Conservation (phyloP, 2,329 filamentous ascomycete genomes). For the Fusarium sublunatum region DNA sequence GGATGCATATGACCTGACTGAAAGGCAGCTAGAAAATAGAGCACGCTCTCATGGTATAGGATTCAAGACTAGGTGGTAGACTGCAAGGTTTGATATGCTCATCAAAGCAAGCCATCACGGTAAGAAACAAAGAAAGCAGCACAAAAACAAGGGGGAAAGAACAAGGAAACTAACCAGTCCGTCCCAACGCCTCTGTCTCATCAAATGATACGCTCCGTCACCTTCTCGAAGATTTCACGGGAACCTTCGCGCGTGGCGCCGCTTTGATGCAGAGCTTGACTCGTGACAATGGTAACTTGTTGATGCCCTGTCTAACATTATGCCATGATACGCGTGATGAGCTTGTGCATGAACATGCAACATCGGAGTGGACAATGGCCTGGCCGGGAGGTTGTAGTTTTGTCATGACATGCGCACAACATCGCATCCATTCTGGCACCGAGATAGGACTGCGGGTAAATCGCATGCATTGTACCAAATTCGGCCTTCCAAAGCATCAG, state of each 20-base stretch:
- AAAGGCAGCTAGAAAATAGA: constrained; percentile 36
- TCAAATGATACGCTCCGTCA: constrained; percentile 17
- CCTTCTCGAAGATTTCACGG: constrained; percentile 37
- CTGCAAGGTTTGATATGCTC: not conserved
- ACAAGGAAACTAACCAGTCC: not conserved
- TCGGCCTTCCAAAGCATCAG: not conserved
- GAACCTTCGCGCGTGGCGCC: constrained; percentile 26
- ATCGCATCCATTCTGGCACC: not conserved
- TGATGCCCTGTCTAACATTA: not conserved
- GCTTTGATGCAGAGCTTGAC: constrained; percentile 19
- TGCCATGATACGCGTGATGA: constrained; percentile 21
- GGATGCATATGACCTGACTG: constrained; percentile 31
- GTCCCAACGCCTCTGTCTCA: constrained; percentile 17
- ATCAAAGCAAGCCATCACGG: not conserved
- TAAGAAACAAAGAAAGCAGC: not conserved
- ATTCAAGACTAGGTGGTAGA: not conserved
- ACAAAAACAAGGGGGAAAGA: not conserved
- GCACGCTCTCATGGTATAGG: constrained; percentile 3
- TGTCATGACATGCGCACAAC: constrained; percentile 1
- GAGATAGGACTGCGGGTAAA: not conserved
- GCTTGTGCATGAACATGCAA: constrained; percentile 18
- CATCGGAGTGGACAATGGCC: not conserved
- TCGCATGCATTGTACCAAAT: not conserved
- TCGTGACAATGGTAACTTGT: constrained; percentile 14
- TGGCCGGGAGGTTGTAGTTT: not conserved